Base-by-base conservation (phyloP, 768 basidiomycete species). In the Xanthoconium purpureum region DNA sequence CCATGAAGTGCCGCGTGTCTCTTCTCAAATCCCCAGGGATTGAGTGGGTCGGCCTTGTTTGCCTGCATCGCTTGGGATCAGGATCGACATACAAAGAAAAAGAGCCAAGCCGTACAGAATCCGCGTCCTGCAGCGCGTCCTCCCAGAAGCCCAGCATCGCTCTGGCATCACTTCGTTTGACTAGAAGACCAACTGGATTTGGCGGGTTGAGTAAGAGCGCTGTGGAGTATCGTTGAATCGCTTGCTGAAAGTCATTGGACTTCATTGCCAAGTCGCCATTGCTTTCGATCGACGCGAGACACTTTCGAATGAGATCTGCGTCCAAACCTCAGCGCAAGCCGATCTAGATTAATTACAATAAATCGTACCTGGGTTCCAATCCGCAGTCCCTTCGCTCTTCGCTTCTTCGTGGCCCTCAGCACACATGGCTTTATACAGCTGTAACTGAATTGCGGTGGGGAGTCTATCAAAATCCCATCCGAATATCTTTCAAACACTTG, bases 101-200 rank as follows among this genome's bases (percentile, higher is more conserved):
- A 13, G 15, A 12, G n/a, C 2, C 3, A n/a, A 33, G 32, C 17
- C 17, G 12, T 46, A 32, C 44, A 14, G 30, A 29, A 11, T 45
- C 44, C 6, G 44, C 44, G 17, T 45, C 44, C 44, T 30, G 30
- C 29, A 45, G 10, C 6, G 44, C 44, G 12, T 45, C 30, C 29
- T 45, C 44, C 44, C 44, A 45, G 9, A 18, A 17, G 7, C 32
- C 6, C 32, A 46, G n/a, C n/a, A 32, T 11, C n/a, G 45, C 45
- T 3, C 11, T 8, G 3, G 45, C 45, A 17, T 14, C 48, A 43
- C 61, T 59, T 28, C 56, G 56, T 28, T 59, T 43, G 5, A 62
- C 49, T 18, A 63, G 24, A 4, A 59, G 46, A 35, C 43, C 18
- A 3, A 17, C 47, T 2, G 24, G 47, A 7, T 48, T 20, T 14